phyloP scores from a whole-genome alignment of 2,329 filamentous ascomycete species.

The Stemphylium beticola region DNA sequence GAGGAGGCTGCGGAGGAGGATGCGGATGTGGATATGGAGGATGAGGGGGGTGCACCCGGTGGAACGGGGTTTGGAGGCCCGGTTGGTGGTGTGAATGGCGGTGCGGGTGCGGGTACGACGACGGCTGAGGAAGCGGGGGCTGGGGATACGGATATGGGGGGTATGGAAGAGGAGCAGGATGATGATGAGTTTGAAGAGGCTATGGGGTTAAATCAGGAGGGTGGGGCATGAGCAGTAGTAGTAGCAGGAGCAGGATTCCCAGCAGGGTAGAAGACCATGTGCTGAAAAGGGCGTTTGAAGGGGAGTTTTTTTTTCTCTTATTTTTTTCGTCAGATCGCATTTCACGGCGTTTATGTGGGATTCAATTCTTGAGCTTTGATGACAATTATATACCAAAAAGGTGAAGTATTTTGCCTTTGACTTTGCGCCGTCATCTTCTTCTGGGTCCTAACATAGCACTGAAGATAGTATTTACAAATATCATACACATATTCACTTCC shows the following conservation, averaged over 20 bases:
- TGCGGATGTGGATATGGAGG: conserved; percentile 68
- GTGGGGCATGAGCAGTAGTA: neutral
- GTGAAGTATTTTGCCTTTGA: too few species aligned
- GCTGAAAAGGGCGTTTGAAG: conserved; percentile 5
- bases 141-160: conserved; percentile 40
- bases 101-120: conserved; percentile 3
- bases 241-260: neutral
- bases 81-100: conserved; percentile 31
- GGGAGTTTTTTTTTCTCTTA: too few species aligned
- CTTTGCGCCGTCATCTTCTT: too few species aligned
- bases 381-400: too few species aligned
- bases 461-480: neutral
- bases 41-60: conserved; percentile 8
- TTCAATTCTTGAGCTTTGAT: too few species aligned
- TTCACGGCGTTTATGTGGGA: neutral
- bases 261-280: too few species aligned
- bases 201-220: conserved; percentile 33
- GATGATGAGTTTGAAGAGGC: conserved; percentile 55
- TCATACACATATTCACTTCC: neutral
- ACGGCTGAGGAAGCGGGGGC: conserved; percentile 12
- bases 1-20: conserved; percentile 62
- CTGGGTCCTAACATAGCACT: too few species aligned
- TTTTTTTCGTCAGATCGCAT: neutral
- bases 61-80: conserved; percentile 48
- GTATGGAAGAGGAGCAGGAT: conserved; percentile 47